phyloP scores from a whole-genome alignment of 805 yeast genomes.

The Sugiyamaella chiloensis region DNA sequence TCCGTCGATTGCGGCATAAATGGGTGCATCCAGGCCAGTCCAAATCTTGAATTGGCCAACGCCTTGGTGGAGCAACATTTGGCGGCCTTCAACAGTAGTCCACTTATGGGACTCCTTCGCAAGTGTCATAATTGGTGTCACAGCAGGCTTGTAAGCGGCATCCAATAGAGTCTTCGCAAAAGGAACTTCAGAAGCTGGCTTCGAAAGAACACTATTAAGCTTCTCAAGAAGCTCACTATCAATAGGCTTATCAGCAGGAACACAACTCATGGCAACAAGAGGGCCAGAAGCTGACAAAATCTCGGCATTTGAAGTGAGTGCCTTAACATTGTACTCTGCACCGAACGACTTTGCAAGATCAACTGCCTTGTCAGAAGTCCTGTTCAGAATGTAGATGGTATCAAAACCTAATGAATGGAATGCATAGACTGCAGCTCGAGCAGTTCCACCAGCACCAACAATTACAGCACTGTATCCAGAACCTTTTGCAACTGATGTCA shows the following conservation, averaged over 20 bases:
- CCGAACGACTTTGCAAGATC: constrained; percentile 64
- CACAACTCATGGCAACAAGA: constrained; percentile 67
- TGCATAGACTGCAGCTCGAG: constrained; percentile 92
- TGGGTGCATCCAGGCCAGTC: constrained; percentile 42
- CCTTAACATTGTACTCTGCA: constrained; percentile 48
- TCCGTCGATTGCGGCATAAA: constrained; percentile 14
- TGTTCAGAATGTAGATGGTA: constrained; percentile 73
- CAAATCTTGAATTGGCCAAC: constrained; percentile 78
- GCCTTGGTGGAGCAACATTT: constrained; percentile 93
- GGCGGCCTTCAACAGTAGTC: constrained; percentile 86
- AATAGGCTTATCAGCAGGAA: constrained; percentile 77
- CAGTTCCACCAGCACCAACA: constrained; percentile 97
- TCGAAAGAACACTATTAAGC: constrained; percentile 47
- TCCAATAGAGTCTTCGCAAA: constrained; percentile 65
- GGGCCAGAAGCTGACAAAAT: constrained; percentile 42
- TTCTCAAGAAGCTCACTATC: constrained; percentile 49
- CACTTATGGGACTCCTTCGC: constrained; percentile 63
- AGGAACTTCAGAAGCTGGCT: constrained; percentile 37
- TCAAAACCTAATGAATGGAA: constrained; percentile 72
- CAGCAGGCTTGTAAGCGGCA: constrained; percentile 89
- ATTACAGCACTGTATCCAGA: constrained; percentile 56
- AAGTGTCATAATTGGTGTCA: constrained; percentile 80
- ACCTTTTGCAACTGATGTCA: constrained; percentile 28
- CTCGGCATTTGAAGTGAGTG: constrained; percentile 47
- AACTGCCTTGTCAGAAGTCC: constrained; percentile 65